Evolutionary conservation across 192 early-diverging fungal genomes (phyloP).

Genomic region (Backusella mclennaniae): DNA sequence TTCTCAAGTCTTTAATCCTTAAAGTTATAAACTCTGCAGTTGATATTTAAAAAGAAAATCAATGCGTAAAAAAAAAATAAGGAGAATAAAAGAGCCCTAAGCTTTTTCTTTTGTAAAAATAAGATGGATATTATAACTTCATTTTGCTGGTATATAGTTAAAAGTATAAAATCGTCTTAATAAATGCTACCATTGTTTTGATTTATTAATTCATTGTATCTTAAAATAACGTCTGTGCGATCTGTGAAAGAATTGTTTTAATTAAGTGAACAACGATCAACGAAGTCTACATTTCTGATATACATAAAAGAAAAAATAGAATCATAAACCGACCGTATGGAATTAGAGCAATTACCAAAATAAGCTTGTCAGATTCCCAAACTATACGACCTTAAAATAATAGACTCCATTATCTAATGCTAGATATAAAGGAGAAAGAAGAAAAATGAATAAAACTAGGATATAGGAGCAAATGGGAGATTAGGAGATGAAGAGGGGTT

Average conservation of each 20-base stretch:
- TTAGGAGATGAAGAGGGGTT: neutral
- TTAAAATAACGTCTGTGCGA: neutral
- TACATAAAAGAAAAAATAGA: neutral
- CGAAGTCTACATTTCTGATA: no score
- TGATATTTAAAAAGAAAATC: neutral
- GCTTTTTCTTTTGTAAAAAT: neutral
- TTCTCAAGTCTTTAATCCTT: neutral
- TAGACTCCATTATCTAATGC: neutral
- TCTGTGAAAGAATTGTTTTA: no score
- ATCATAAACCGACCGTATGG: neutral
- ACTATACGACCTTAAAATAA: neutral
- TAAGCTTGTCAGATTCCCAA: neutral
- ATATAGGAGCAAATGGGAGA: neutral
- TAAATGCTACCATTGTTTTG: neutral
- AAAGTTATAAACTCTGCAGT: neutral
- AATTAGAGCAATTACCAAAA: neutral
- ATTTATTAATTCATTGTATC: neutral
- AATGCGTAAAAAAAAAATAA: neutral
- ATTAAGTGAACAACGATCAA: no score
- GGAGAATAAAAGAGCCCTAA: neutral
- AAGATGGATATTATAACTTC: neutral
- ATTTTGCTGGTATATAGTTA: neutral
- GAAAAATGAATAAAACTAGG: neutral
- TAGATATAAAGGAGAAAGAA: neutral
- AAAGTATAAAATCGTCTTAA: neutral